Base-by-base conservation (phyloP, 2,329 filamentous ascomycete genomes). In the Fusarium nelsonii region DNA sequence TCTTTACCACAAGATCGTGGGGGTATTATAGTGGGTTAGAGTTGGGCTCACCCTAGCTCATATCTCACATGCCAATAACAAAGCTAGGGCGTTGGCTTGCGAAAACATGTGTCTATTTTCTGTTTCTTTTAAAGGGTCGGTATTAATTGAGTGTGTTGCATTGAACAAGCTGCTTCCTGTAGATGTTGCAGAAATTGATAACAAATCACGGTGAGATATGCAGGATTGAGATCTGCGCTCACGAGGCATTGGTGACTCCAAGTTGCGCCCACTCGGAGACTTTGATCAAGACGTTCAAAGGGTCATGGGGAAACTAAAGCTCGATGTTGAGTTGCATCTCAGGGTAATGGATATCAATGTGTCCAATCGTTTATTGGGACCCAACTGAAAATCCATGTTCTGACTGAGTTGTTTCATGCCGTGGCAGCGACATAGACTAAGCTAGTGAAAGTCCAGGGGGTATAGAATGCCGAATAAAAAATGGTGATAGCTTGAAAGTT, bases 191-290 rank as follows among this genome's bases (percentile, higher is more conserved):
- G 50, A 36, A 54, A 23, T 28, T 41, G 46, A 48, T 63, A 39
- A 46, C 30, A 55, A 51, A 55, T 30, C 62, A 51, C 28, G 63
- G 50, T 56, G 58, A 70, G 50, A 57, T 56, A 46, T 56, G 52
- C 62, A 45, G 54, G 43, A 45, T 55, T 40, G 14, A 64, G 67
- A 68, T 69, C 67, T 64, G 67, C 67, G 26, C 43, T 70, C 58
- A 59, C 34, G 46, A 36, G 40, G 53, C 34, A 43, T 43, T 52
- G 23, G 44, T 53, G 55, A 34, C 37, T 66, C 33, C 33, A 39
- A 28, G 6, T 40, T 46, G 33, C 43, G 43, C 40, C 67, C 51
- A 68, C 43, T 52, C 48, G 48, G 45, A 44, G 46, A 53, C 48
- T 39, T 33, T 23, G 26, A n/a, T 30, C 51, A 58, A 40, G 52